phyloP scores from a whole-genome alignment of 129 eudicot species.

The Dittrichia graveolens region DNA sequence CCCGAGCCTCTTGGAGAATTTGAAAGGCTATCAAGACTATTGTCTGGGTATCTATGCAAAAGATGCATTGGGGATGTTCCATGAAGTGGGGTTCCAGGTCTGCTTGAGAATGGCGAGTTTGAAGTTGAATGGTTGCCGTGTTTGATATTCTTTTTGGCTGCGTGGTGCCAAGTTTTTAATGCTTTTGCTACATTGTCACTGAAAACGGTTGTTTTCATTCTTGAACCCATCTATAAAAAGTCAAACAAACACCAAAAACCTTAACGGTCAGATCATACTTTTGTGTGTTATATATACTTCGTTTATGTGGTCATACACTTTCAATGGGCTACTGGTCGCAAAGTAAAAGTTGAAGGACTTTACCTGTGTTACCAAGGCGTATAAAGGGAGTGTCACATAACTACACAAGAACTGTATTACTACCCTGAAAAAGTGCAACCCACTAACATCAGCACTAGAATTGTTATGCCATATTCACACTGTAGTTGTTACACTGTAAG shows the following conservation, averaged over 20 bases:
- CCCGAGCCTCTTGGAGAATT: slow-evolving; percentile 44
- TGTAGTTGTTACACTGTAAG: too few relatives aligned
- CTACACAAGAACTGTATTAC: slow-evolving; percentile 67
- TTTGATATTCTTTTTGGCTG: slow-evolving; percentile 52
- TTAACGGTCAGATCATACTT: background rate
- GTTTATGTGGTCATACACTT: too few relatives aligned
- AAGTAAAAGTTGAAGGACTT: slow-evolving; percentile 4
- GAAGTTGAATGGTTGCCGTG: slow-evolving; percentile 44
- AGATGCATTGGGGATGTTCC: slow-evolving; percentile 57
- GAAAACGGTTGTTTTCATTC: slow-evolving; percentile 63
- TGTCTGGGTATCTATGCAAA: slow-evolving; percentile 40
- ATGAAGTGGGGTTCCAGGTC: slow-evolving; percentile 54
- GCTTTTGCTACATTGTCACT: slow-evolving; percentile 62
- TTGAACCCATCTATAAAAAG: slow-evolving; percentile 62
- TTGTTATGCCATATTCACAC: background rate
- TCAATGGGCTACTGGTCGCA: background rate
- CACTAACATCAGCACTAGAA: background rate
- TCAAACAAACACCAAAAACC: background rate
- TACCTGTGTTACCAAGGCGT: slow-evolving; percentile 87
- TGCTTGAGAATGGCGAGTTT: slow-evolving; percentile 60
- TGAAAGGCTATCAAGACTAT: slow-evolving; percentile 35
- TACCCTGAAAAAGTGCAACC: slow-evolving; percentile 44
- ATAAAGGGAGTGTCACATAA: slow-evolving; percentile 83
- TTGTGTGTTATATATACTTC: background rate
- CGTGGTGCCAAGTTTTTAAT: slow-evolving; percentile 55